phyloP scores from a whole-genome alignment of 805 yeast genomes.

The Candida insectalens region DNA sequence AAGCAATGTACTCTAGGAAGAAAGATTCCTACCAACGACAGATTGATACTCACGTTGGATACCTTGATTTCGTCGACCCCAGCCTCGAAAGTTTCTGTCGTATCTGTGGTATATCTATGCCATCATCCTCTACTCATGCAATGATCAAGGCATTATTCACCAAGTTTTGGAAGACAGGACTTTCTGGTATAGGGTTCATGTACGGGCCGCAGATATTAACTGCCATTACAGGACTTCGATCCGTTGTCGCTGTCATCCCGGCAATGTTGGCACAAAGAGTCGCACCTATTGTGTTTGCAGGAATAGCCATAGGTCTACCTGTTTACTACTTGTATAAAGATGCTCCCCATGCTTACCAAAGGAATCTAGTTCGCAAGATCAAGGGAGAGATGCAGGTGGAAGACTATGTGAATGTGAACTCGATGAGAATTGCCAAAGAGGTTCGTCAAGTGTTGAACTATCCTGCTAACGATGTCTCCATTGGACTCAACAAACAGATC shows the following conservation, averaged over 20 bases:
- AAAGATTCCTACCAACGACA: constrained; percentile 52
- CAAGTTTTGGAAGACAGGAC: constrained; percentile 18
- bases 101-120: constrained; percentile 24
- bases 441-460: constrained; percentile 70
- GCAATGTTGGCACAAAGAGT: constrained; percentile 14
- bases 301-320: constrained; percentile 26
- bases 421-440: constrained; percentile 72
- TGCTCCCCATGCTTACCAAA: constrained; percentile 82
- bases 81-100: constrained; percentile 48
- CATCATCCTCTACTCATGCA: constrained; percentile 25
- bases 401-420: constrained; percentile 74
- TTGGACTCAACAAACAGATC: constrained; percentile 53
- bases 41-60: constrained; percentile 48
- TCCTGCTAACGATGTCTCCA: constrained; percentile 77
- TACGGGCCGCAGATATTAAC: constrained; percentile 22
- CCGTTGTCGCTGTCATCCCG: constrained; percentile 21
- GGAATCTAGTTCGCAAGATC: constrained; percentile 70
- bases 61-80: constrained; percentile 77
- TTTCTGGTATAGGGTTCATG: constrained; percentile 17
- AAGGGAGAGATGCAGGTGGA: constrained; percentile 47
- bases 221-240: constrained; percentile 21
- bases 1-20: constrained; percentile 74
- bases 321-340: constrained; percentile 55
- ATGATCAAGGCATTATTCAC: constrained; percentile 13
- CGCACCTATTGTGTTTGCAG: constrained; percentile 23